Evolutionary conservation across 495 filamentous ascomycete species (phyloP), one percentile per base, ranked within the genome.

Genomic region (Friedmanniomyces simplex): DNA sequence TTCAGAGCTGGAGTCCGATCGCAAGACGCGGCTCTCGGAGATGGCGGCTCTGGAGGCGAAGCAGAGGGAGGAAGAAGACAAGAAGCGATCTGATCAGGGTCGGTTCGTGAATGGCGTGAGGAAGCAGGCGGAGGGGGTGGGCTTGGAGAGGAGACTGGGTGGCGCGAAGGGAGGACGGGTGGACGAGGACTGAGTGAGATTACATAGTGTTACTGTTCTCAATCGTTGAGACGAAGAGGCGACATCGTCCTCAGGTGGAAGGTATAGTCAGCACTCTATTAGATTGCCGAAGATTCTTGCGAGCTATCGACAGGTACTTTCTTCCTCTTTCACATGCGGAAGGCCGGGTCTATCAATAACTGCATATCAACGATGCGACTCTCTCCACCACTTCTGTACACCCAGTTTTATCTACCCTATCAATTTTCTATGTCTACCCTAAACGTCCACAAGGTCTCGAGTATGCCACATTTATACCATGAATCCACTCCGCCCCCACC

Each of bases 1-100:
- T n/a, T 75, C 76, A 2, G 79, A 86, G 13, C 76, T 98, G 58
- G 87, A 96, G 67, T 62, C 76, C 37, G 82, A 86, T 49, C 86
- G 93, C 20, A 80, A 82, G 48, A 77, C 79, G 43, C 82, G 90
- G 25, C 73, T 96, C 21, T 78, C 81, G 1, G 79, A 82, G 4
- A 76, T 58, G 32, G 58, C 57, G 11, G 50, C 25, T 13, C n/a
- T 18, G 28, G 65, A 68, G 21, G 60, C 58, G 26, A 50, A 25
- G 43, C 58, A 67, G 51, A 56, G 63, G 5, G 34, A 62, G 51
- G 54, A 63, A 43, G 63, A 68, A 25, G 63, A 68, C 16, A 54
- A 53, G 47, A 63, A 58, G 46, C 36, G 65, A 21, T 58, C 63
- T 36, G 65, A 66, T 18, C 20, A 46, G 10, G 65, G 54, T 7